Evolutionary conservation across 768 basidiomycete species (phyloP).

Genomic region (Leucocoprinus birnbaumii): DNA sequence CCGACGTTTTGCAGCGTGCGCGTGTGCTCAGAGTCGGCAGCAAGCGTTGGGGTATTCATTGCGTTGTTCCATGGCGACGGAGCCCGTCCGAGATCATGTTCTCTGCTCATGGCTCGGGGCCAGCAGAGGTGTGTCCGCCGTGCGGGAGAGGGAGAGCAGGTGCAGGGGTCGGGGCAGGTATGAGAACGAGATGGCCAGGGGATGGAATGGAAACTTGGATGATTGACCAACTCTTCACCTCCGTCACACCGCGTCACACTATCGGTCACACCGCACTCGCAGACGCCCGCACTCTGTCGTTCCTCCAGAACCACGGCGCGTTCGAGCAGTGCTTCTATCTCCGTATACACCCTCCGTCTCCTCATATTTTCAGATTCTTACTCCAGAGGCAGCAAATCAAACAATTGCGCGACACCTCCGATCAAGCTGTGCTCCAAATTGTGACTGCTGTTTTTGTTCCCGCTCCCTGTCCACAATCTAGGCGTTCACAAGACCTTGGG

Average conservation of each 20-base stretch:
- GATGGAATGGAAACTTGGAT: conserved; percentile 14
- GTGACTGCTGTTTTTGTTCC: not conserved
- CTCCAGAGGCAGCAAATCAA: too few species aligned
- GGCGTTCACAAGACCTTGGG: too few species aligned
- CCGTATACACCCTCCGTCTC: not conserved
- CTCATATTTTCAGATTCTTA: not conserved
- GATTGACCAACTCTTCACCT: conserved; percentile 14
- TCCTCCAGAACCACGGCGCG: not conserved
- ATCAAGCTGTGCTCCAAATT: too few species aligned
- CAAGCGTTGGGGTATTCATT: conserved; percentile 8
- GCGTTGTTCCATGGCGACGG: conserved; percentile 25
- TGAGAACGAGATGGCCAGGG: conserved; percentile 10
- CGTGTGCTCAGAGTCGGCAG: conserved; percentile 16
- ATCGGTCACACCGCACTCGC: not conserved
- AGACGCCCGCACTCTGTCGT: not conserved
- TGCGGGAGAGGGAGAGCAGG: not conserved
- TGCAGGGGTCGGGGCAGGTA: conserved; percentile 6
- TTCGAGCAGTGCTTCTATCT: not conserved
- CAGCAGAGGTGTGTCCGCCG: not conserved
- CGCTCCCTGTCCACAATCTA: not conserved
- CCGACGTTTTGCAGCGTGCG: conserved; percentile 17
- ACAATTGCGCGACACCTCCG: too few species aligned
- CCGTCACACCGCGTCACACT: conserved; percentile 8
- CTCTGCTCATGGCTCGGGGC: conserved; percentile 31
- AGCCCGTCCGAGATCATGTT: conserved; percentile 30